Base-by-base conservation (phyloP, 805 yeast species). In the Metschnikowia rubicola region DNA sequence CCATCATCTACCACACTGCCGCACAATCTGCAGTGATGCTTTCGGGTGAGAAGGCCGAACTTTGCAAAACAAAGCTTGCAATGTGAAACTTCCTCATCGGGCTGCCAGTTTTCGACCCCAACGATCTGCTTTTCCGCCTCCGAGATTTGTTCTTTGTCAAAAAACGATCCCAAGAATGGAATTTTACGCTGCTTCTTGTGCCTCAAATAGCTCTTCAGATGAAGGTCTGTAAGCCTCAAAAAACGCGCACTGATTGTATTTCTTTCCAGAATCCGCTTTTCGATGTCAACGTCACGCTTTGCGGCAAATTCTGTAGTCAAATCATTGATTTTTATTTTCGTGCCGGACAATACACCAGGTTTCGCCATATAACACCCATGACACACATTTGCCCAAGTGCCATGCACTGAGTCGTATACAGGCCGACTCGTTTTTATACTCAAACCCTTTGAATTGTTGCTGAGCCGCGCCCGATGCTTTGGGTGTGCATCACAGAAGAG, bases 11-110 rank as follows among this genome's bases (percentile, higher is more conserved):
- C 88, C 1, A 86, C 79, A 28, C 65, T 60, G 0, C 98, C 98
- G 69, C 99, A 92, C 26, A 90, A 64, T 33, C 98, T 70, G 64
- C 99, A 94, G 63, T 92, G 99, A 62, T 94, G 98, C 54, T 85
- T 88, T 42, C 97, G 69, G 21, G 78, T 55, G 0, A 80, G 61
- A 37, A 86, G 66, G 10, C 76, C 71, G 62, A 89, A 94, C 30
- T 60, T 57, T 10, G 73, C 69, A 11, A 69, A 63, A 58, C 99
- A 92, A 8, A 86, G 68, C 8, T 76, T 71, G 61, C 99, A 92
- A 45, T 71, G 66, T 0, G 68, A 56, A 0, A 75, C 74, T 3
- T 58, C 76, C 10, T 48, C 37, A 48, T 68, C 73, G 39, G 50
- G 50, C 48, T 79, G 80, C 98, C 98, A 92, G 11, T 74, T 71